Evolutionary conservation across 345 rosid species (phyloP), one percentile per base, ranked within the genome.

Genomic region (Lenwebbia sp.): DNA sequence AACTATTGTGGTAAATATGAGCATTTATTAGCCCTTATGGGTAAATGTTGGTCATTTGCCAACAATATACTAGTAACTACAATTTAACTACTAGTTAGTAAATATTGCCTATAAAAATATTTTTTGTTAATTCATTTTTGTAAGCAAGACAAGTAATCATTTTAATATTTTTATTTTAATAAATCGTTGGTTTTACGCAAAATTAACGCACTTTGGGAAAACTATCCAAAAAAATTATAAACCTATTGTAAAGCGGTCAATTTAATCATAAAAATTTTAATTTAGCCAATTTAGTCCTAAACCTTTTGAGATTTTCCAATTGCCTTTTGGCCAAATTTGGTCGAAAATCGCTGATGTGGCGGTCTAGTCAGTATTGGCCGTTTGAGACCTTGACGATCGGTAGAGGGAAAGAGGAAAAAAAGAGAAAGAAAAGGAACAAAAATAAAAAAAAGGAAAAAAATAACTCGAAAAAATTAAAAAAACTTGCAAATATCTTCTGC

Each of bases 341-440:
- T 2, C 4, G 25, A 11, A 56, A 57, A 25, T 57, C 23, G n/a
- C 28, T 25, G 25, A 57, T 3, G 6, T 26, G 1, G 28, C 2
- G 14, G 25, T 57, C 12, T 28, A 57, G 9, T 57, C 28, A 2
- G 0, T 12, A 57, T 57, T 25, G 30, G 15, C 62, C 62, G 22
- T 57, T 28, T 6, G 0, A 57, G 13, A 25, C 62, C 62, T 1
- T 5, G 0, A n/a, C 0, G 1, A 25, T 57, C 7, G 0, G 23
- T 3, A 57, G 25, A 57, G 62, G 28, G 28, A 57, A 57, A 57
- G 25, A 57, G 28, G 62, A 25, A 26, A 37, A 37, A 37, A 37
- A 37, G 4, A 4, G 4, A 37, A 37, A 4, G 4, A 37, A 37
- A 4, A 37, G 4, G 4, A 37, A 37, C 4, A 37, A 37, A 2